Percentiles rank a stretch among this genome's conserved stretches.
phyloP scores from a whole-genome alignment of 495 filamentous ascomycete genomes.

The Annulohypoxylon maeteangense region DNA sequence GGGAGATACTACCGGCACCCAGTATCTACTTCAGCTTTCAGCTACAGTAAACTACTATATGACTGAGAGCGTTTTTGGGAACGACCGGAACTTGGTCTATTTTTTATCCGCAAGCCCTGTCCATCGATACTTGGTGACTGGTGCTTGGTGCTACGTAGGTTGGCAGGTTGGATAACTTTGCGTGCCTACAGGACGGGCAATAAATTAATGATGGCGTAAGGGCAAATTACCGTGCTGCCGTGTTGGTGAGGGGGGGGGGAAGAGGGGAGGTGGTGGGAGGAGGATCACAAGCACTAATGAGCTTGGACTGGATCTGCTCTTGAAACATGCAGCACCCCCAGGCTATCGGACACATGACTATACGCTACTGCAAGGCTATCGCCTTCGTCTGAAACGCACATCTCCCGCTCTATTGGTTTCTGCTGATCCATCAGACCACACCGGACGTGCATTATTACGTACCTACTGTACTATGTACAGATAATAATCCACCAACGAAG shows the following conservation, averaged over 20 bases:
- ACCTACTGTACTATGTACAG: too few relatives aligned
- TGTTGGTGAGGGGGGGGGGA: slow-evolving; percentile 8
- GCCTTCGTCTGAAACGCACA: slow-evolving; percentile 30
- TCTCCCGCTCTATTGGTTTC: slow-evolving; percentile 1
- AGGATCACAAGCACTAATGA: slow-evolving; percentile 8
- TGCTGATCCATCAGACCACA: slow-evolving; percentile 16
- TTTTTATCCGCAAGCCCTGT: background rate
- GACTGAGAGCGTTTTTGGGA: background rate
- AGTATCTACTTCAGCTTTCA: slow-evolving; percentile 7
- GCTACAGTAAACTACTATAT: too few relatives aligned
- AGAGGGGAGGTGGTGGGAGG: slow-evolving; percentile 7
- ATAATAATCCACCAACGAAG: background rate
- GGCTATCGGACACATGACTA: slow-evolving; percentile 10
- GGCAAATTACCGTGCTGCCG: background rate
- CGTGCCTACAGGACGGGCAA: background rate
- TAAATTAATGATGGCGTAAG: background rate
- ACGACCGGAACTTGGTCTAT: background rate
- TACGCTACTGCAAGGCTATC: slow-evolving; percentile 19
- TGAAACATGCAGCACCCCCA: slow-evolving; percentile 21
- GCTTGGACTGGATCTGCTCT: slow-evolving; percentile 26
- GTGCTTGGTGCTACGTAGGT: too few relatives aligned
- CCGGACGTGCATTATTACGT: slow-evolving; percentile 11
- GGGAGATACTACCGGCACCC: background rate
- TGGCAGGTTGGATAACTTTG: background rate
- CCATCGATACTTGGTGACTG: too few relatives aligned